These are phyloP conservation scores for Ceratocystis cubensis DNA, from an alignment of 2,329 filamentous ascomycete genomes.

Conservation along the genomic window DNA sequence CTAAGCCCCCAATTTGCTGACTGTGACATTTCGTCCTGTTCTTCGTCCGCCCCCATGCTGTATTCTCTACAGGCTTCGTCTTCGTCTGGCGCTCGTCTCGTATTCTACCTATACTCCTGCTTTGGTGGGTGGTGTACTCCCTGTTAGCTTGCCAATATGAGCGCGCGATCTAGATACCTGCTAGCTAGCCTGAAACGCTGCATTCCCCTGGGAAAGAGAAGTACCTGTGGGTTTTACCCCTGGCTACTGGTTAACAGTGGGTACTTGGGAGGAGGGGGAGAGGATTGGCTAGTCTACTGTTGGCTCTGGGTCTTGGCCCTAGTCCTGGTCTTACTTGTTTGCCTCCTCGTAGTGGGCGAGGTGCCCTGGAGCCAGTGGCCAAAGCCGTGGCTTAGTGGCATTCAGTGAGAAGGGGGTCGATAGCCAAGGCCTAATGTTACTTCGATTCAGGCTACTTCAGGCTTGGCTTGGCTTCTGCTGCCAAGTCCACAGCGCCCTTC, in stretches of 20 bases:
- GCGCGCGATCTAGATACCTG: constrained; percentile 19
- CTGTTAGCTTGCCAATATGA: constrained; percentile 27
- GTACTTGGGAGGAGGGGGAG: background rate
- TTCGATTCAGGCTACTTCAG: too few relatives aligned
- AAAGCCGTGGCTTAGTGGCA: background rate
- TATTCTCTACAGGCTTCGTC: background rate
- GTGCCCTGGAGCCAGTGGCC: background rate
- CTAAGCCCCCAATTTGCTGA: too few relatives aligned
- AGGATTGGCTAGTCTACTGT: background rate
- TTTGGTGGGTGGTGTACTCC: background rate
- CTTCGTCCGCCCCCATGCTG: too few relatives aligned
- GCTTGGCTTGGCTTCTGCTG: too few relatives aligned
- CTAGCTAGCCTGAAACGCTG: background rate
- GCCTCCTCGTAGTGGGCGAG: too few relatives aligned
- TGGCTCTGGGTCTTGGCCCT: too few relatives aligned
- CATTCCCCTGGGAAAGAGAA: background rate
- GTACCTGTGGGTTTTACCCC: constrained; percentile 8
- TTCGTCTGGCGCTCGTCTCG: background rate
- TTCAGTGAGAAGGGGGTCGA: background rate
- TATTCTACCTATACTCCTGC: background rate
- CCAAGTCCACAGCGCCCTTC: too few relatives aligned
- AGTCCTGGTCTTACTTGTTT: too few relatives aligned
- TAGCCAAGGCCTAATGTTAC: too few relatives aligned
- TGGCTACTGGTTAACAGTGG: constrained; percentile 9
- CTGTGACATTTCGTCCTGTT: too few relatives aligned